These are phyloP conservation scores for Lipomyces japonicus DNA, from an alignment of 805 yeast species.

Conservation along the genomic window DNA sequence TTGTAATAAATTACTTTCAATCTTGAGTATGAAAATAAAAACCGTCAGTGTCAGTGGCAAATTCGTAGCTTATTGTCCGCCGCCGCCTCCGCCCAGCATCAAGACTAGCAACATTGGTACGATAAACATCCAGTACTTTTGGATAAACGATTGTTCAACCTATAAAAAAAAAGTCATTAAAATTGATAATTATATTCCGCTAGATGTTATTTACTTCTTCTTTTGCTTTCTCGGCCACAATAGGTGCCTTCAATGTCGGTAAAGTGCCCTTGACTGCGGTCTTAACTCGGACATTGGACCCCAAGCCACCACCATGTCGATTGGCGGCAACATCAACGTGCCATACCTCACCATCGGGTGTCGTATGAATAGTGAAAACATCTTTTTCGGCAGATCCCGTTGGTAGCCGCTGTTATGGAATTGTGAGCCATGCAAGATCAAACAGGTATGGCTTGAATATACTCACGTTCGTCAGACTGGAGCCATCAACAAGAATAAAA, in stretches of 20 bases:
- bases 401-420: conserved; percentile 6
- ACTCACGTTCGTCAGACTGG: too few relatives aligned
- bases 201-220: neutral
- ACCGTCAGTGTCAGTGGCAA: too few relatives aligned
- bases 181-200: neutral
- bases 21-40: too few relatives aligned
- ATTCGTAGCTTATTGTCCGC: too few relatives aligned
- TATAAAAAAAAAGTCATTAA: neutral
- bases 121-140: conserved; percentile 28
- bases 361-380: conserved; percentile 7
- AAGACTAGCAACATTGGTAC: conserved; percentile 24
- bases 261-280: conserved; percentile 7
- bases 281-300: neutral
- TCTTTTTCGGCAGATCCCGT: conserved; percentile 4
- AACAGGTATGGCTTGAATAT: too few relatives aligned
- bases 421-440: neutral
- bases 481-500: conserved; percentile 7
- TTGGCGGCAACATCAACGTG: conserved; percentile 18
- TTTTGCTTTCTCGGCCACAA: neutral
- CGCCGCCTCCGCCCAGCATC: conserved; percentile 27
- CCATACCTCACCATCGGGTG: conserved; percentile 12
- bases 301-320: neutral
- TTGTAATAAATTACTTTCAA: too few relatives aligned
- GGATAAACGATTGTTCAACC: conserved; percentile 23
- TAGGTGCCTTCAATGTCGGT: conserved; percentile 18